Conservation (phyloP, 164 flowering plant genomes). For the Taxillus chinensis region DNA sequence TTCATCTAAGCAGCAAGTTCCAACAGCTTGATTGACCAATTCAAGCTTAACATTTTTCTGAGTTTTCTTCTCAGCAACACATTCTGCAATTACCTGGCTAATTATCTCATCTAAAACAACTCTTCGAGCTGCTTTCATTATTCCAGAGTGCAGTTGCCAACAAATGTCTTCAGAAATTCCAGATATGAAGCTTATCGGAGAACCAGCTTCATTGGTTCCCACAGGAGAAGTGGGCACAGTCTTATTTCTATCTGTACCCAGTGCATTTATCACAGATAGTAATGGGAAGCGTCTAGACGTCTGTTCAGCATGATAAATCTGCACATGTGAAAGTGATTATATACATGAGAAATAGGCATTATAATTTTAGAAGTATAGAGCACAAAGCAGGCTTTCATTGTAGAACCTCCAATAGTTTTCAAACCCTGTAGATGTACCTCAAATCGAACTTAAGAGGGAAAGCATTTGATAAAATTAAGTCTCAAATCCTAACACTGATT, state of each 20-base stretch:
- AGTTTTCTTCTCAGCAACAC: constrained; percentile 39
- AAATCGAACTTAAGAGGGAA: no score
- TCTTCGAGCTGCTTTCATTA: constrained; percentile 77
- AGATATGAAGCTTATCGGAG: constrained; percentile 24
- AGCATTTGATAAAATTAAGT: no score
- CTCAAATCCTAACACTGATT: no score
- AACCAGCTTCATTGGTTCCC: constrained; percentile 15
- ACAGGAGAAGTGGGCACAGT: constrained; percentile 8
- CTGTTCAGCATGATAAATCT: constrained; percentile 54
- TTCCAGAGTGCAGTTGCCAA: constrained; percentile 63
- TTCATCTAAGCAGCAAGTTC: constrained; percentile 14
- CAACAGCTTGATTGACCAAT: constrained; percentile 16
- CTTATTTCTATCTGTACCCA: constrained; percentile 23
- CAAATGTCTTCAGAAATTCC: constrained; percentile 62
- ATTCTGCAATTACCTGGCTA: constrained; percentile 48
- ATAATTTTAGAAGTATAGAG: no score
- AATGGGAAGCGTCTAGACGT: constrained; percentile 43
- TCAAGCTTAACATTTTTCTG: constrained; percentile 33
- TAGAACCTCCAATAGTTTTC: no score
- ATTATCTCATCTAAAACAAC: constrained; percentile 78
- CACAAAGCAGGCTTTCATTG: no score
- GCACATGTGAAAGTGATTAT: constrained; percentile 12
- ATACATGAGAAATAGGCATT: background rate
- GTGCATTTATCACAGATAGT: constrained; percentile 34
- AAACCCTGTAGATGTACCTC: no score